Evolutionary conservation across 495 filamentous ascomycete genomes (phyloP).

Genomic region (Chaetomidium leptoderma): DNA sequence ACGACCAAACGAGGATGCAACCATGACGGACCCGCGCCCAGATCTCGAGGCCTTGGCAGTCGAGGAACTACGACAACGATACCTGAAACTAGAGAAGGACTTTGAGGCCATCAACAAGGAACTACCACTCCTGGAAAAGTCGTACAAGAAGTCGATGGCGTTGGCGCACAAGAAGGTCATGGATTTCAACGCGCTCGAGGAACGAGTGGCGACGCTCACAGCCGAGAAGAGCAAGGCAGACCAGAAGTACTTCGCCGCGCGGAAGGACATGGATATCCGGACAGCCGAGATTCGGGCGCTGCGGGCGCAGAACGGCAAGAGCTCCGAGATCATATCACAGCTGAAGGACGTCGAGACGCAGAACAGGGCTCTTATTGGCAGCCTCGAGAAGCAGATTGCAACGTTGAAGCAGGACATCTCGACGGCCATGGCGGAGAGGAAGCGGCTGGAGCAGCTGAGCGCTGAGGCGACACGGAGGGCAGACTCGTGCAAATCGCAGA

Average conservation of each 20-base stretch:
- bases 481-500: constrained; percentile 71
- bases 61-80: constrained; percentile 70
- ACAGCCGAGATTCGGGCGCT: constrained; percentile 71
- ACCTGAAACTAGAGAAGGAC: constrained; percentile 67
- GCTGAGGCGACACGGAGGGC: constrained; percentile 62
- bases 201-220: constrained; percentile 64
- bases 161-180: constrained; percentile 81
- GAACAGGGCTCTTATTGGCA: constrained; percentile 58
- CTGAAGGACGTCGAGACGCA: constrained; percentile 82
- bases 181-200: constrained; percentile 70
- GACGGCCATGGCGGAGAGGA: constrained; percentile 61
- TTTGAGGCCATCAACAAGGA: constrained; percentile 82
- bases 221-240: constrained; percentile 95
- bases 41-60: constrained; percentile 50
- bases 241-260: constrained; percentile 93
- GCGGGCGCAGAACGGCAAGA: constrained; percentile 77
- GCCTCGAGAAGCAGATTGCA: constrained; percentile 82
- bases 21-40: constrained; percentile 42
- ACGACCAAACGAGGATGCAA: constrained; percentile 44
- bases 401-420: constrained; percentile 73
- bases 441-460: constrained; percentile 63
- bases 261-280: constrained; percentile 85
- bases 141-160: constrained; percentile 78
- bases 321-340: constrained; percentile 86
- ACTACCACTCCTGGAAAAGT: constrained; percentile 76